A percentile compares a stretch with the other conserved stretches of the same genome.
These are phyloP conservation scores for Scopulariopsis brevicaulis DNA, from an alignment of 2,329 filamentous ascomycete species.

Conservation along the genomic window DNA sequence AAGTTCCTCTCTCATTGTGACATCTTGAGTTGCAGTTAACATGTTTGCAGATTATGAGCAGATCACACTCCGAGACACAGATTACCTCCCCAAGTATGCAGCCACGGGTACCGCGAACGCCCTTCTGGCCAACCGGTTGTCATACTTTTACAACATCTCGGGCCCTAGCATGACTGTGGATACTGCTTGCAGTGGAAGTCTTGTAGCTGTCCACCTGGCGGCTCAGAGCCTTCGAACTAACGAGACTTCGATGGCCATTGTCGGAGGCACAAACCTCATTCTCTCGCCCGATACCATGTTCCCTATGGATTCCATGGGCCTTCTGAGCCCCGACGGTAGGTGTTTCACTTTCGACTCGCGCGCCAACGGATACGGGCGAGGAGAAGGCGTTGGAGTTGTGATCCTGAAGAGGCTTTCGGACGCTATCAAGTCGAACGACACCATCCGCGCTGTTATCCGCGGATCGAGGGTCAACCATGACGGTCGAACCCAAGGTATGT, in stretches of 20 bases:
- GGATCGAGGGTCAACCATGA: conserved; percentile 23
- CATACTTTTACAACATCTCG: conserved; percentile 23
- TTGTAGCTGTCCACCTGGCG: conserved; percentile 20
- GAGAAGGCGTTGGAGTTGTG: conserved; percentile 22
- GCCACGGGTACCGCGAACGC: conserved; percentile 39
- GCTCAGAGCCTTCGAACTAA: conserved; percentile 17
- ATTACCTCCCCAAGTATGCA: conserved; percentile 21
- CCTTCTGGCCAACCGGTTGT: conserved; percentile 43
- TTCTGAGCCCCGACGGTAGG: conserved; percentile 18
- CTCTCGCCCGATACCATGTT: conserved; percentile 13
- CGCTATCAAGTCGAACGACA: conserved; percentile 29
- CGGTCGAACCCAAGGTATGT: conserved; percentile 15
- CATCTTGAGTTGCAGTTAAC: conserved; percentile 7
- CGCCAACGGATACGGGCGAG: conserved; percentile 30
- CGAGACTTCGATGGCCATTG: conserved; percentile 11
- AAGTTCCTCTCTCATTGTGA: conserved; percentile 5
- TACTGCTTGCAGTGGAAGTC: conserved; percentile 22
- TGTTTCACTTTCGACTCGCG: conserved; percentile 18
- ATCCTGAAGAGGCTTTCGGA: conserved; percentile 29
- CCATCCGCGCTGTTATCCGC: conserved; percentile 21
- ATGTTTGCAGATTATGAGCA: conserved; percentile 12
- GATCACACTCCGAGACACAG: conserved; percentile 13
- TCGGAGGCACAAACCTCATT: conserved; percentile 10
- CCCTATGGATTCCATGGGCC: conserved; percentile 9
- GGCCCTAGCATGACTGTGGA: conserved; percentile 23